These are phyloP conservation scores for Didymellaceae sp. DNA, from an alignment of 2,329 filamentous ascomycete species.

Conservation along the genomic window DNA sequence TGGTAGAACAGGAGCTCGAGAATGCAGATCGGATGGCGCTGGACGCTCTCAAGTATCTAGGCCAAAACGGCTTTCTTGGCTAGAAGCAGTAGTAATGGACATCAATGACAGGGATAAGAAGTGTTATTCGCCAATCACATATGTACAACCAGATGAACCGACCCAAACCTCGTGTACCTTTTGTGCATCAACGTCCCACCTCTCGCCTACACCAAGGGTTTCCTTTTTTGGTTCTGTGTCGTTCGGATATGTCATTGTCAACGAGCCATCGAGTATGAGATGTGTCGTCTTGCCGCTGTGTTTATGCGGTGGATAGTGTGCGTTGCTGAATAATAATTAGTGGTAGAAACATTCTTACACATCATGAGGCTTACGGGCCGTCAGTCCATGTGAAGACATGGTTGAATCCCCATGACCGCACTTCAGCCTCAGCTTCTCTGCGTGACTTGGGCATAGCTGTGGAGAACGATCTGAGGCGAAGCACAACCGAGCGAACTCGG, in stretches of 20 bases:
- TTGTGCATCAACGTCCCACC: conserved; percentile 70
- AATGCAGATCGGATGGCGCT: conserved; percentile 52
- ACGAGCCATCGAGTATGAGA: conserved; percentile 67
- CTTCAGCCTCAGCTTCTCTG: conserved; percentile 64
- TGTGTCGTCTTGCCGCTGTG: conserved; percentile 72
- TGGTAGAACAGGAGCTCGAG: conserved; percentile 55
- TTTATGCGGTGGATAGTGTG: conserved; percentile 71
- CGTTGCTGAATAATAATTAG: conserved; percentile 50
- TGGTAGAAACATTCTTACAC: background rate
- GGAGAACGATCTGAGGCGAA: background rate
- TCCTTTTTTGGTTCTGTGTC: conserved; percentile 63
- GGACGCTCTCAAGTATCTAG: conserved; percentile 56
- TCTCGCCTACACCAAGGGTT: conserved; percentile 65
- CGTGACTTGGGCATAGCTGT: conserved; percentile 50
- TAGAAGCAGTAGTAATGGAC: conserved; percentile 3
- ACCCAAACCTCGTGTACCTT: conserved; percentile 74
- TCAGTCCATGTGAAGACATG: conserved; percentile 77
- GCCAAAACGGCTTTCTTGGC: conserved; percentile 52
- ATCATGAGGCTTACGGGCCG: conserved; percentile 61
- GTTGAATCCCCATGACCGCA: conserved; percentile 72
- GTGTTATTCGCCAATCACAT: conserved; percentile 64
- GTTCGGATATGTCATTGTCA: conserved; percentile 72
- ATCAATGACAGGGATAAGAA: background rate
- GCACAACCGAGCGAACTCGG: background rate
- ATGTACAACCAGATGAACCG: conserved; percentile 69